Base-by-base conservation (phyloP, 495 filamentous ascomycete species). In the Mycothermus thermophilus region DNA sequence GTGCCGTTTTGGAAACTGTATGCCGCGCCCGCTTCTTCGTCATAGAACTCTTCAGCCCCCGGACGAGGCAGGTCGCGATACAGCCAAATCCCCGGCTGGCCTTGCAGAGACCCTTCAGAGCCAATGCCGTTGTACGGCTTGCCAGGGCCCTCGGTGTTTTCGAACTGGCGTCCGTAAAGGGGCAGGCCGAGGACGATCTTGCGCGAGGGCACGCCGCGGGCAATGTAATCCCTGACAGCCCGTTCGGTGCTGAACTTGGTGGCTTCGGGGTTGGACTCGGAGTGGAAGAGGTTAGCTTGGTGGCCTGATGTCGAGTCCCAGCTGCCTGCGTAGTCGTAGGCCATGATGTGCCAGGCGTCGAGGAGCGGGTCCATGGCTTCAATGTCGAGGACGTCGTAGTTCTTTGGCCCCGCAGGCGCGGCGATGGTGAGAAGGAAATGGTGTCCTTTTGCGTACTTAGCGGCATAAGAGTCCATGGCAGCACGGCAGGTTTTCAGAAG, bases 271-370 rank as follows among this genome's bases (percentile, higher is more conserved):
- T 73, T 71, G 10, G 45, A 30, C 11, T 40, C 44, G 20, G 68
- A 75, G 10, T 54, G 40, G 53, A 67, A 81, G 22, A 93, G 50
- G 48, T 93, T 93, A 12, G 83, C 66, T 54, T 83, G 74, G 48
- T 93, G 77, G 13, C 79, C 82, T 16, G 79, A 63, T 5, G 58
- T 55, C 6, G 58, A 44, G 42, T 80, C 77, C 83, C 82, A 93
- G 19, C 66, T 66, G 32, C 79, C 77, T 9, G 75, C 65, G 42
- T 75, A 83, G 50, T 83, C 79, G 41, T 84, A 83, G 3, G 75
- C 76, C 80, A 88, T 86, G 13, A 93, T 58, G 48, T 92, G 80
- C 72, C 83, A 92, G 44, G 83, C 79, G 57, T 95, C 87, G 14
- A 94, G 60, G 35, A 76, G 74, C 15, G 55, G 59, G 33, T 82